Evolutionary conservation across 164 flowering plant species (phyloP), one percentile per base, ranked within the genome.

Genomic region (Tetrastigma voinierianum): DNA sequence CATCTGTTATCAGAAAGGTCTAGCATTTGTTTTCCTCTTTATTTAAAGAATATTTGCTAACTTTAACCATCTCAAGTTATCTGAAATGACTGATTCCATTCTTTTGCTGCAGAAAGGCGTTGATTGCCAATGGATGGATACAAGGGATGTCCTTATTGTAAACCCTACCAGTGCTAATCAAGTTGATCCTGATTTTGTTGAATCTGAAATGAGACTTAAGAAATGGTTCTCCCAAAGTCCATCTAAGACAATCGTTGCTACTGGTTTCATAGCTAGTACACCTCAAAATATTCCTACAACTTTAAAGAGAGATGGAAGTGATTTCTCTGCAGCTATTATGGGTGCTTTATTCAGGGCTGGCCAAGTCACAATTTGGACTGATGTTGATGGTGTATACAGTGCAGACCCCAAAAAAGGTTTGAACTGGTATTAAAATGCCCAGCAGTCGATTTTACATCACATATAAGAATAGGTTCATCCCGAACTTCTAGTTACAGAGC

Each of bases 401-500:
- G 99, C 99, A 69, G 98, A 96, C 64, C 99, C 99, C 19, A 80
- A 98, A 77, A 96, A 93, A 96, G 99, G 99, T 93, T 70, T 64
- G 77, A 53, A 21, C 67, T 63, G 46, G 13, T 46, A 46, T 48
- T 44, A 44, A n/a, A 16, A 51, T 14, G 46, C 20, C 17, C 59
- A n/a, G 64, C 10, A 3, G 23, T 7, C 6, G 5, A 47, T 48
- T 32, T 32, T 32, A 32, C 6, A 7, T 32, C 40, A 32, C 40
- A 32, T 32, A 32, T 32, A 7, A 32, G 40, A 32, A 19, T 49
- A 17, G 48, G 16, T 59, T 59, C 23, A 43, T 16, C 44, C 10
- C 17, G 48, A 60, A 4, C n/a, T 44, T 20, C 4, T 45, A 2
- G 32, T 45, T 67, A 49, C n/a, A 59, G 43, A 47, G 59, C 62